Percentiles rank a stretch among this genome's conserved stretches.
Conservation (phyloP, 2,329 filamentous ascomycete genomes). For the Hymenoscyphus fructigenus region DNA sequence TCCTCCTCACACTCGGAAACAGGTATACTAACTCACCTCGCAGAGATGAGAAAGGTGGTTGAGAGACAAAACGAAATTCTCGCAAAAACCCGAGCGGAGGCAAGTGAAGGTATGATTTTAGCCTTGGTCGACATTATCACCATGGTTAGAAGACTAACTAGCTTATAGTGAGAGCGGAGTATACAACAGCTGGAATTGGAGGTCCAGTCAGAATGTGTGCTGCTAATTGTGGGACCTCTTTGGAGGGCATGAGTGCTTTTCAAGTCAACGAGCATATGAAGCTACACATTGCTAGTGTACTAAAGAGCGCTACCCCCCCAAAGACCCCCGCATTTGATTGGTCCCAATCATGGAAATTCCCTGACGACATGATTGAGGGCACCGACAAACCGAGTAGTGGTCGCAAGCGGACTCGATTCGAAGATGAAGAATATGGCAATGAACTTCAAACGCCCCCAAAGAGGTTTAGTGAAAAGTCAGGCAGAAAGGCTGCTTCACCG, state of each 20-base stretch:
- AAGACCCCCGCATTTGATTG: no score
- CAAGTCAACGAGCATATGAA: no score
- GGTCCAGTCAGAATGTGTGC: neutral
- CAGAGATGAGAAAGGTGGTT: neutral
- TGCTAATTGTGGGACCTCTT: neutral
- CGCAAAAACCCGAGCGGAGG: neutral
- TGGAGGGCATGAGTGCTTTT: no score
- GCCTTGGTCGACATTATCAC: neutral
- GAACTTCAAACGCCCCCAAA: no score
- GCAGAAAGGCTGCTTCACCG: neutral
- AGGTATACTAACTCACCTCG: neutral
- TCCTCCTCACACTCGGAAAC: neutral
- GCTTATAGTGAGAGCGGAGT: neutral
- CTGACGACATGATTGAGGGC: no score
- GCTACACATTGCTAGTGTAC: no score
- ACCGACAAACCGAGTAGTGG: no score
- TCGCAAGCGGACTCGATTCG: no score
- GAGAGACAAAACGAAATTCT: constrained; percentile 1
- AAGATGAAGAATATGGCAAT: no score
- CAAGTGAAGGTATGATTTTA: neutral
- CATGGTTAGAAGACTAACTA: neutral
- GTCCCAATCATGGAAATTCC: no score
- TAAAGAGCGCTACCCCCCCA: no score
- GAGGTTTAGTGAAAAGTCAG: no score
- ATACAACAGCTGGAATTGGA: neutral